phyloP scores from a whole-genome alignment of 2,329 filamentous ascomycete species.

The Alternaria dauci region DNA sequence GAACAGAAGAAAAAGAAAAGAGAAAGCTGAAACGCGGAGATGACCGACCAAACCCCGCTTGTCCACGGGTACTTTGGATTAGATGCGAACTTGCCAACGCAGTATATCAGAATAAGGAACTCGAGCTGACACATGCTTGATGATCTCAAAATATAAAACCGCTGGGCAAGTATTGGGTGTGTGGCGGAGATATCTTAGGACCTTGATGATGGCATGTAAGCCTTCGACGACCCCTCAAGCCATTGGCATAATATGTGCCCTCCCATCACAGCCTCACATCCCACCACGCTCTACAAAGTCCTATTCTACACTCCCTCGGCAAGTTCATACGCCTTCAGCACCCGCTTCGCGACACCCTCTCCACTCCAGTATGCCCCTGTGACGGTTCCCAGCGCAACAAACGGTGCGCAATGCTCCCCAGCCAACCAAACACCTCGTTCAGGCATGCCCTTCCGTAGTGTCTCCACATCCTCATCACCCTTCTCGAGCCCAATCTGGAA shows the following conservation, averaged over 20 bases:
- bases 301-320: not conserved
- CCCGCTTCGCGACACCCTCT: conserved; percentile 8
- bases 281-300: not conserved
- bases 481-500: conserved; percentile 78
- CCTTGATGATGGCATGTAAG: not conserved
- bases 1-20: not conserved
- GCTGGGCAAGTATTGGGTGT: not conserved
- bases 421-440: conserved; percentile 82
- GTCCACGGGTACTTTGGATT: not conserved
- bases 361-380: conserved; percentile 19
- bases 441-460: conserved; percentile 63
- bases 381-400: conserved; percentile 85
- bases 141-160: not conserved
- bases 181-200: not conserved
- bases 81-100: not conserved
- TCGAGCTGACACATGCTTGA: not conserved
- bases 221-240: not conserved
- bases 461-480: conserved; percentile 76
- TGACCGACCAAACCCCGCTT: not conserved
- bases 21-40: conserved; percentile 3
- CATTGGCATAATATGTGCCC: not conserved
- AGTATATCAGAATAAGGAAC: not conserved
- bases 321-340: conserved; percentile 5
- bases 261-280: not conserved
- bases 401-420: conserved; percentile 89